phyloP scores from a whole-genome alignment of 306 rosid species.

The Casuarina equisetifolia region DNA sequence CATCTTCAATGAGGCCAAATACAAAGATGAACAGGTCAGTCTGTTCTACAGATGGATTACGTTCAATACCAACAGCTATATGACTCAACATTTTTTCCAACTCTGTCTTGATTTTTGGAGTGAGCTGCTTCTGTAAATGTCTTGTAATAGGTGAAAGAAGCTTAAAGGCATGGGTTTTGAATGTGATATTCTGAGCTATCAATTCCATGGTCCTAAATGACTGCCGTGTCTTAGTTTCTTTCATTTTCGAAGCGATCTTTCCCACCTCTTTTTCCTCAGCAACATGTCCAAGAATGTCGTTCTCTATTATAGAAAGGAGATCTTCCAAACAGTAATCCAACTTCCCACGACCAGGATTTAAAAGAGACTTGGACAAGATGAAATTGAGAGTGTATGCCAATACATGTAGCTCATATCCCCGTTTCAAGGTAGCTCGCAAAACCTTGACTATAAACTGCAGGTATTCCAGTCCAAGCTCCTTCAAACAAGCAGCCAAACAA shows the following conservation, averaged over 20 bases:
- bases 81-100: constrained; percentile 74
- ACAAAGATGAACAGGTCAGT: constrained; percentile 67
- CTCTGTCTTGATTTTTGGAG: constrained; percentile 66
- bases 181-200: constrained; percentile 73
- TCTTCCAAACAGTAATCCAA: constrained; percentile 85
- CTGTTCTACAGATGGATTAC: constrained; percentile 76
- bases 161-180: constrained; percentile 66
- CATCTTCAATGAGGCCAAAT: constrained; percentile 74
- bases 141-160: constrained; percentile 68
- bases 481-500: constrained; percentile 82
- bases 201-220: constrained; percentile 80
- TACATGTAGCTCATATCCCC: constrained; percentile 93
- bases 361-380: constrained; percentile 71
- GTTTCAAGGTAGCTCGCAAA: constrained; percentile 66
- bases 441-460: constrained; percentile 76
- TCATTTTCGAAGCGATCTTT: constrained; percentile 93
- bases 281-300: constrained; percentile 86
- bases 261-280: constrained; percentile 93
- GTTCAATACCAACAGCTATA: constrained; percentile 82
- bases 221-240: constrained; percentile 75
- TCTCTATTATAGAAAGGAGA: constrained; percentile 72
- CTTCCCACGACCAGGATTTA: constrained; percentile 52
- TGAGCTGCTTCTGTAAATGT: constrained; percentile 59
- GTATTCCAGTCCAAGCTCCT: constrained; percentile 88
- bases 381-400: constrained; percentile 82